phyloP scores from a whole-genome alignment of 2,329 filamentous ascomycete genomes.

The Coniochaeta sp. region DNA sequence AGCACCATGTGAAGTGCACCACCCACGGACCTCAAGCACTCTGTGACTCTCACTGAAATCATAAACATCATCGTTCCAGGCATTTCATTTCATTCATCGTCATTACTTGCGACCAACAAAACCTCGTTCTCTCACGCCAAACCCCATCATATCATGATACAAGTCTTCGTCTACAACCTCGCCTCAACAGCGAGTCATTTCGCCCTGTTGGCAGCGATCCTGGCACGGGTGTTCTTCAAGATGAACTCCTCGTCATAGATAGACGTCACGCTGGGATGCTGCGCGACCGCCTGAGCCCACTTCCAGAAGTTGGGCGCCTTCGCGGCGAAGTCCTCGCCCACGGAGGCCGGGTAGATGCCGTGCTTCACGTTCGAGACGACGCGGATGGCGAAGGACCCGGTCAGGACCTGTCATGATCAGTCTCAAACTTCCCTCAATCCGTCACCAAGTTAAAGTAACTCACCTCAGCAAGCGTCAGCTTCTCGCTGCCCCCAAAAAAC shows the following conservation, averaged over 20 bases:
- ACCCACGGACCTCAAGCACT: no score
- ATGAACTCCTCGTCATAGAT: constrained; percentile 51
- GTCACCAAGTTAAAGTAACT: constrained; percentile 12
- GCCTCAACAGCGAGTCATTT: not conserved
- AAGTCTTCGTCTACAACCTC: no score
- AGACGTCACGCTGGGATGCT: constrained; percentile 58
- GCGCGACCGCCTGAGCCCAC: constrained; percentile 56
- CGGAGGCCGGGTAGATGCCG: constrained; percentile 38
- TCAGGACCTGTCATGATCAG: constrained; percentile 12
- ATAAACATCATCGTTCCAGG: no score
- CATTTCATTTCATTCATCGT: no score
- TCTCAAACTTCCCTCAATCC: constrained; percentile 5
- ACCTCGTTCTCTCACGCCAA: no score
- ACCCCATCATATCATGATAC: no score
- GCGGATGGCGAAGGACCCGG: constrained; percentile 15
- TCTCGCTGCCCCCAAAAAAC: constrained; percentile 58
- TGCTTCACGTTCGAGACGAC: constrained; percentile 32
- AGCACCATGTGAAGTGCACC: no score
- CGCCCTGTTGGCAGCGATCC: constrained; percentile 13
- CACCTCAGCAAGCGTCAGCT: constrained; percentile 69
- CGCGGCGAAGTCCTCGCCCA: not conserved
- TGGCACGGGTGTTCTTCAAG: constrained; percentile 32
- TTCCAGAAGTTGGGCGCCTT: constrained; percentile 52
- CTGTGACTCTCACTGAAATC: no score
- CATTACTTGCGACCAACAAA: no score